Evolutionary conservation across 306 rosid species (phyloP), one percentile per base, ranked within the genome.

Genomic region (Lagenaria siceraria): DNA sequence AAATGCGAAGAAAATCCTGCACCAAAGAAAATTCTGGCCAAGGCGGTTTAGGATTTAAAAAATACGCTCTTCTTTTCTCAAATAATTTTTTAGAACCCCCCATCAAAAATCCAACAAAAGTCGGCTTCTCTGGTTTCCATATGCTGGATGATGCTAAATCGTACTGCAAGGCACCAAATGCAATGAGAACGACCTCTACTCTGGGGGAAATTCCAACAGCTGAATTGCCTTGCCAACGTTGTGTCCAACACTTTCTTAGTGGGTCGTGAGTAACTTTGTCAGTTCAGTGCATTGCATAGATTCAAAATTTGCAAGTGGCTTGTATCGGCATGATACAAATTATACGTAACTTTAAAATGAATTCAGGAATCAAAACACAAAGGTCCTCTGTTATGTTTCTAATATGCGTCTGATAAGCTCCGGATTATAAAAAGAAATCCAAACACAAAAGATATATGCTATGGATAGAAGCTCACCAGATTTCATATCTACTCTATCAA

Each of bases 401-500:
- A 10, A 18, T 35, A 64, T n/a, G 19, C 4, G n/a, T 18, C 49
- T 38, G 12, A 10, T 64, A 35, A 35, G 8, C 35, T 64, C 11
- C 8, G 19, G 0, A 21, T 35, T 0, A n/a, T 9, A 10, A 42
- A 40, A 31, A 33, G 33, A 29, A 58, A 46, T 36, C 36, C 21
- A 51, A 55, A 75, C 31, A 70, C 54, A 21, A 58, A 29, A 60
- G 49, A 77, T 61, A 77, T 61, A 68, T 38, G 46, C 35, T 21
- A 68, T 27, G 54, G 7, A 21, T 15, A 76, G 85, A 78, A 78
- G 56, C 97, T 90, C 84, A 96, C 99, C 99, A 80, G 99, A 89
- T 86, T 96, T 96, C 98, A 96, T 92, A 88, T 96, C 99, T 83
- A 96, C 99, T 86, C 98, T 86, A 79, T 96, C 99, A 84, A 96